Conservation (phyloP, 768 basidiomycete species). For the Kwoniella dejecticola region DNA sequence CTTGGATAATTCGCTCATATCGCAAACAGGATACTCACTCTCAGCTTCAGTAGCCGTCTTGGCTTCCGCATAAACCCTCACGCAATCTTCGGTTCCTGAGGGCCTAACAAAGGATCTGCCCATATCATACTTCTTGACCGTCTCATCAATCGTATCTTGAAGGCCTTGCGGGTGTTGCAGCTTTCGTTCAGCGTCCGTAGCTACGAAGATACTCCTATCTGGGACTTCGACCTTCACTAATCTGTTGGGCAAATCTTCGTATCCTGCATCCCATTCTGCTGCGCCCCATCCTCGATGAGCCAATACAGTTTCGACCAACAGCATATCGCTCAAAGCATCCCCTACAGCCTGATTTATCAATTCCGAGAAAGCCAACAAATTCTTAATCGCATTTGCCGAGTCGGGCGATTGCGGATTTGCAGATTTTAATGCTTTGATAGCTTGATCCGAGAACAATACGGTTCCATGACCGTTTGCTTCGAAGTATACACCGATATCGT, state of each 20-base stretch:
- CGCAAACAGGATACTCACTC: slow-evolving; percentile 62
- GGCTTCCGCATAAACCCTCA: slow-evolving; percentile 96
- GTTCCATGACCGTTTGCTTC: slow-evolving; percentile 99
- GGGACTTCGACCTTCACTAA: slow-evolving; percentile 88
- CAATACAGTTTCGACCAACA: slow-evolving; percentile 89
- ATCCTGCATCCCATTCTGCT: slow-evolving; percentile 89
- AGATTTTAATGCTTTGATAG: slow-evolving; percentile 64
- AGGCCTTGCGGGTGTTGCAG: slow-evolving; percentile 76
- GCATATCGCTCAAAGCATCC: slow-evolving; percentile 92
- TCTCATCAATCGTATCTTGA: slow-evolving; percentile 78
- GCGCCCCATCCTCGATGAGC: slow-evolving; percentile 78
- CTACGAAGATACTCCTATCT: slow-evolving; percentile 80
- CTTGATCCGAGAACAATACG: slow-evolving; percentile 82
- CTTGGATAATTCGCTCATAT: neutral
- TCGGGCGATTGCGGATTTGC: slow-evolving; percentile 78
- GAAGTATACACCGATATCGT: slow-evolving; percentile 96
- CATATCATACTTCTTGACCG: slow-evolving; percentile 73
- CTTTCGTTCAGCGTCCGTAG: slow-evolving; percentile 88
- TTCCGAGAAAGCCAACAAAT: slow-evolving; percentile 73
- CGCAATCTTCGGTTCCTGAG: slow-evolving; percentile 97
- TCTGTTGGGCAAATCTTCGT: slow-evolving; percentile 90
- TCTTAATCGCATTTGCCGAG: slow-evolving; percentile 74
- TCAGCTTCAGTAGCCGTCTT: slow-evolving; percentile 71
- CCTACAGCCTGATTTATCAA: slow-evolving; percentile 98
- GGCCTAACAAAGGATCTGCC: slow-evolving; percentile 94